Conservation (phyloP, 306 rosid species). For the Vigna mungo region DNA sequence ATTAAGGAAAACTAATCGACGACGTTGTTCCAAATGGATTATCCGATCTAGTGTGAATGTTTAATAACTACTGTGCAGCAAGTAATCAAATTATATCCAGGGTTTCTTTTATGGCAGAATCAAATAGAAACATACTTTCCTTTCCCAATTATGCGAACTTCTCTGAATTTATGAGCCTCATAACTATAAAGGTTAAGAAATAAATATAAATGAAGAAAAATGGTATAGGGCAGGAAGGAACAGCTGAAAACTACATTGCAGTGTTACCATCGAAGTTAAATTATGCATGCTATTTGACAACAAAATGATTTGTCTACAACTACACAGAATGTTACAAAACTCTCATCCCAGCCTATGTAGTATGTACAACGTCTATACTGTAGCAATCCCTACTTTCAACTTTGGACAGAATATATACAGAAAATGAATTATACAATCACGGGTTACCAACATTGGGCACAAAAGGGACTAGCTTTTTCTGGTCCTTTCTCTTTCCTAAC, state of each 20-base stretch:
- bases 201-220: background rate
- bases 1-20: background rate
- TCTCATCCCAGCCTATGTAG: slow-evolving; percentile 47
- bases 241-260: background rate
- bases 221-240: background rate
- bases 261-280: slow-evolving; percentile 19
- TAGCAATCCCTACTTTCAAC: slow-evolving; percentile 46
- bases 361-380: slow-evolving; percentile 59
- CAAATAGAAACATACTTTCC: background rate
- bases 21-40: background rate
- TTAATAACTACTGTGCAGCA: background rate
- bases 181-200: background rate
- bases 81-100: background rate
- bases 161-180: background rate
- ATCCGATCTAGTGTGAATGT: background rate
- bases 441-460: slow-evolving; percentile 83
- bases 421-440: slow-evolving; percentile 50
- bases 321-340: slow-evolving; percentile 54
- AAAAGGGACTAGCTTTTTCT: slow-evolving; percentile 86
- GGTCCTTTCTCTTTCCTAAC: slow-evolving; percentile 88
- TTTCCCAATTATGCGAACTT: background rate
- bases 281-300: slow-evolving; percentile 45
- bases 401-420: slow-evolving; percentile 48
- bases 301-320: slow-evolving; percentile 41
- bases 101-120: background rate